Base-by-base conservation (phyloP, 805 yeast genomes). In the Pichia exigua region DNA sequence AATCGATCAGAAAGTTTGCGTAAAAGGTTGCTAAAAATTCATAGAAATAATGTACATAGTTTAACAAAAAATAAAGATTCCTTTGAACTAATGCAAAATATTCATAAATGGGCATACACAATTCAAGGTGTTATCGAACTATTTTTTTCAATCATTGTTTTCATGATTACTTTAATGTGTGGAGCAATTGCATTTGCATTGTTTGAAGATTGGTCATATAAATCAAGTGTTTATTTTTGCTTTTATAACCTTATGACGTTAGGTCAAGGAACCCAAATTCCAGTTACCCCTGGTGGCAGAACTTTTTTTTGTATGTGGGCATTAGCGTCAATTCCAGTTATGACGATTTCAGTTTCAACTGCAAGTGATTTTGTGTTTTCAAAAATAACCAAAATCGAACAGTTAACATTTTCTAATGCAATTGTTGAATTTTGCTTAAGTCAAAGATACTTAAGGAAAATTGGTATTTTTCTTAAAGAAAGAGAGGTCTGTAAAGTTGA, bases 301-400 rank as follows among this genome's bases (percentile, higher is more conserved):
- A 77, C 84, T 0, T 79, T 88, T 57, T 89, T 89, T 59, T 80
- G 87, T 9, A 67, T 81, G 11, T 90, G 96, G 96, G 85, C 90
- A 0, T 63, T 90, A 21, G 71, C 81, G 8, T 95, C 96, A 0
- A 83, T 90, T 22, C 97, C 97, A 1, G 71, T 88, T 48, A 88
- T 89, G 95, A 86, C 96, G 2, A 82, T 84, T 18, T 72, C 88
- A 51, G 79, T 88, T 41, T 82, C 91, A 1, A 81, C 79, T 48
- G 70, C 84, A 45, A 87, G 92, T 55, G 95, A 87, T 62, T 70
- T 78, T 18, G 58, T 81, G 9, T 70, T 76, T 62, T 53, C 61
- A 3, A 56, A 63, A 12, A 52, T 67, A 22, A 60, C 65, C 22
- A 54, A 55, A 20, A 49, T 59, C 38, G 50, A 48, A 42, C 48